Evolutionary conservation across 2,329 filamentous ascomycete genomes (phyloP).

Genomic region (Botrytis byssoidea): DNA sequence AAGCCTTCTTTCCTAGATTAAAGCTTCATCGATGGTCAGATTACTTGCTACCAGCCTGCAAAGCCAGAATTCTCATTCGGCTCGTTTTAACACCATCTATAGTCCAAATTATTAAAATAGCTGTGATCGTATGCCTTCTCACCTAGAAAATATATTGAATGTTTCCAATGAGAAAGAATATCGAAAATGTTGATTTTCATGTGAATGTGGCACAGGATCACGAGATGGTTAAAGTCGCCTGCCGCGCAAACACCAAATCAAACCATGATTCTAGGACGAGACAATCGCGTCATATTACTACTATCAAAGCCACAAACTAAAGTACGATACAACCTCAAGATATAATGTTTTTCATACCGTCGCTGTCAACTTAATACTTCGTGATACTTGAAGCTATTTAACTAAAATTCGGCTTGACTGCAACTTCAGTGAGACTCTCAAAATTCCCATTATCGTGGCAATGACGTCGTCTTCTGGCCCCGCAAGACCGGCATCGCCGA

Average conservation of each 20-base stretch:
- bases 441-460: conserved; percentile 16
- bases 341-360: not conserved
- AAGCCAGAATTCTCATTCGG: not conserved
- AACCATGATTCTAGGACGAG: not conserved
- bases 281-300: not conserved
- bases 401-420: not conserved
- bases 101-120: not conserved
- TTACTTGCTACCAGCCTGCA: not conserved
- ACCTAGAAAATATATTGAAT: not conserved
- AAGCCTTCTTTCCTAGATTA: not conserved
- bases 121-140: not conserved
- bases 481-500: conserved; percentile 61
- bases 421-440: not conserved
- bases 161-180: not conserved
- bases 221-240: conserved; percentile 15
- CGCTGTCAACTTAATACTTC: not conserved
- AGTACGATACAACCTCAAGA: not conserved
- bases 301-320: not conserved
- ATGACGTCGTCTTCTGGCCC: conserved; percentile 37
- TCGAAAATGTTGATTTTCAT: not conserved
- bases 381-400: not conserved
- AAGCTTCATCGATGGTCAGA: not conserved
- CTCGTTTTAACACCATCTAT: not conserved
- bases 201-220: conserved; percentile 1
- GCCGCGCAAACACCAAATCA: conserved; percentile 7